phyloP scores from a whole-genome alignment of 306 rosid genomes.

The Hippophae tibetana region DNA sequence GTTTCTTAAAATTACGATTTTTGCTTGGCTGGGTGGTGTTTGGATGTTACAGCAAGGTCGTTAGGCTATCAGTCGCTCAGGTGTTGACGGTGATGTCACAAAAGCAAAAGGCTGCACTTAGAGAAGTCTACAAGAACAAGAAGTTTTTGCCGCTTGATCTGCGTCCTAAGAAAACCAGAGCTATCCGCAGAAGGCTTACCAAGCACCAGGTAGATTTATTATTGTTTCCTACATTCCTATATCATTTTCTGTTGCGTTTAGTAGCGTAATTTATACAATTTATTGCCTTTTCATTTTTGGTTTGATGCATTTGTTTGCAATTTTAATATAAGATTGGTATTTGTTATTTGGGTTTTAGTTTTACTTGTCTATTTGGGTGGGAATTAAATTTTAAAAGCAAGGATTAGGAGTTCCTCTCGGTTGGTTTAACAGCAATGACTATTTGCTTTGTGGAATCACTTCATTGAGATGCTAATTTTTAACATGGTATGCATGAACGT shows the following conservation, averaged over 20 bases:
- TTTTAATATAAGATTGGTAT: too few species aligned
- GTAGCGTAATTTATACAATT: background rate
- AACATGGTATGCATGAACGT: too few species aligned
- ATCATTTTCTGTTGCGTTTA: too few species aligned
- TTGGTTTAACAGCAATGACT: too few species aligned
- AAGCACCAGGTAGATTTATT: conserved; percentile 66
- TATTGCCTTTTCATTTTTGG: background rate
- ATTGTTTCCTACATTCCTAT: too few species aligned
- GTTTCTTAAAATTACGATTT: background rate
- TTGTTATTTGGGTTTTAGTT: too few species aligned
- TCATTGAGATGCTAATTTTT: too few species aligned
- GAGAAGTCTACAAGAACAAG: conserved; percentile 84
- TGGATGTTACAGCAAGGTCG: conserved; percentile 63
- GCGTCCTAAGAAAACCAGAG: conserved; percentile 95
- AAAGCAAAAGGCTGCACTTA: conserved; percentile 81
- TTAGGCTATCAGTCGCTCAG: conserved; percentile 82
- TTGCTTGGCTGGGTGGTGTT: background rate
- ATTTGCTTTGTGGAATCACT: too few species aligned
- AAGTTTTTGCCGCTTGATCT: conserved; percentile 91
- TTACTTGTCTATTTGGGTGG: too few species aligned
- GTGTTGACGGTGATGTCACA: conserved; percentile 92
- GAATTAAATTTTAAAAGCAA: too few species aligned
- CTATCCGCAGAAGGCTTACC: conserved; percentile 86
- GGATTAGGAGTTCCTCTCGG: too few species aligned
- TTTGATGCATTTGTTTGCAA: too few species aligned